Conservation (phyloP, 441 rosid genomes). For the Populus tomentosa region DNA sequence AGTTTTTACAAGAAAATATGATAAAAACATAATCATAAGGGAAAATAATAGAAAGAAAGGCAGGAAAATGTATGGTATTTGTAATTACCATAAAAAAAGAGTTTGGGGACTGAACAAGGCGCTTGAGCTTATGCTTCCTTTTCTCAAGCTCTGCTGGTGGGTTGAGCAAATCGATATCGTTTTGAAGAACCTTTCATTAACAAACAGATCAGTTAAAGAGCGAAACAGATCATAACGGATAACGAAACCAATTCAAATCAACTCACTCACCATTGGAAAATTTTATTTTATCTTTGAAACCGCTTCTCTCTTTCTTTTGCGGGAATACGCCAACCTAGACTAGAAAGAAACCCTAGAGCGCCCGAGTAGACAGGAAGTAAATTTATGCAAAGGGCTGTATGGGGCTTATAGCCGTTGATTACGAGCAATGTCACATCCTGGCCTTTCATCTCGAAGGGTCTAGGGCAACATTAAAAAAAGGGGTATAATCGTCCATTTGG, state of each 20-base stretch:
- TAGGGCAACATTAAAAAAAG: not conserved
- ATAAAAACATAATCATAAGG: not conserved
- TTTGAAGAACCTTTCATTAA: slow-evolving; percentile 38
- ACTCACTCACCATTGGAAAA: slow-evolving; percentile 18
- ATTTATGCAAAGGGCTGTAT: not conserved
- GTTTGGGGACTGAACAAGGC: slow-evolving; percentile 51
- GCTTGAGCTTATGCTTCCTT: slow-evolving; percentile 54
- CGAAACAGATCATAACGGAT: not conserved
- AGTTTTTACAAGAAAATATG: not conserved
- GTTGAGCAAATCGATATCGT: slow-evolving; percentile 44
- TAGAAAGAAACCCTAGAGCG: not conserved
- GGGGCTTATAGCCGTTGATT: slow-evolving; percentile 18
- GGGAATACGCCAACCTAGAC: not conserved
- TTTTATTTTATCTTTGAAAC: not conserved
- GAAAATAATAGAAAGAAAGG: not conserved
- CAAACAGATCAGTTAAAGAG: not conserved
- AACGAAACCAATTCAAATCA: too few species aligned
- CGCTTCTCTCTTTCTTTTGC: not conserved
- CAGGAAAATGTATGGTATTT: not conserved
- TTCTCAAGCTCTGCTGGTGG: slow-evolving; percentile 59
- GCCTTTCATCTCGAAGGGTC: slow-evolving; percentile 6
- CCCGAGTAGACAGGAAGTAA: not conserved
- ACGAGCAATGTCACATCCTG: not conserved
- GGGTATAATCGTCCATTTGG: not conserved
- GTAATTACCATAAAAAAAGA: slow-evolving; percentile 50